Evolutionary conservation across 1,284 basidiomycete genomes (phyloP), one percentile per base, ranked within the genome.

Genomic region (Leccinum fallax): DNA sequence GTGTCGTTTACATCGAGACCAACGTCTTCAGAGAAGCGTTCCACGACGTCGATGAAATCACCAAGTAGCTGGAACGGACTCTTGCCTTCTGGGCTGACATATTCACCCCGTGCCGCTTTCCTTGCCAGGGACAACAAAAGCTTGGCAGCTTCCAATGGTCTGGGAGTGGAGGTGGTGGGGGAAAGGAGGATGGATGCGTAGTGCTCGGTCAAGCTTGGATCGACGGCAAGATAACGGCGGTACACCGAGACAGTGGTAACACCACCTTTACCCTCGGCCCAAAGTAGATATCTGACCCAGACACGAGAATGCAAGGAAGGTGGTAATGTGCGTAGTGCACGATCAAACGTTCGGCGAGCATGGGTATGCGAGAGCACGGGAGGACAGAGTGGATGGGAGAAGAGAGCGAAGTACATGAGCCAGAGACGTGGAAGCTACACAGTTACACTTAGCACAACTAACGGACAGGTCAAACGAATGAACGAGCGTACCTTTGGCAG

Each of bases 231-330:
- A 75, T 97, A 98, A 48, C 97, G 86, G 61, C 96, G 85, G 81
- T 97, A 99, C 16, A 97, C 87, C 26, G 89, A 81, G 57, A 95
- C 92, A 49, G 91, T 92, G 0, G 93, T 93, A 55, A 87, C 78
- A n/a, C 95, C 94, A 60, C 94, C 93, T 71, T 85, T 86, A 30
- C 81, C 75, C 79, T 97, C 94, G 2, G 96, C 92, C 95, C 95
- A 98, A 8, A 92, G 81, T n/a, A 99, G 85, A 76, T 98, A 99
- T 56, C 93, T 83, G 21, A 92, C 87, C 97, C 97, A 99, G 66
- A 99, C 86, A 46, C 95, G 90, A 15, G 87, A 86, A 74, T 99
- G 97, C n/a, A 98, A 81, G 53, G 94, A 95, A 4, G 95, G 95
- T 5, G 95, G 93, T 6, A 99, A 85, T 0, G 96, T 96, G 56